Evolutionary conservation across 2,329 filamentous ascomycete genomes (phyloP).

Genomic region (Elsinoe australis): DNA sequence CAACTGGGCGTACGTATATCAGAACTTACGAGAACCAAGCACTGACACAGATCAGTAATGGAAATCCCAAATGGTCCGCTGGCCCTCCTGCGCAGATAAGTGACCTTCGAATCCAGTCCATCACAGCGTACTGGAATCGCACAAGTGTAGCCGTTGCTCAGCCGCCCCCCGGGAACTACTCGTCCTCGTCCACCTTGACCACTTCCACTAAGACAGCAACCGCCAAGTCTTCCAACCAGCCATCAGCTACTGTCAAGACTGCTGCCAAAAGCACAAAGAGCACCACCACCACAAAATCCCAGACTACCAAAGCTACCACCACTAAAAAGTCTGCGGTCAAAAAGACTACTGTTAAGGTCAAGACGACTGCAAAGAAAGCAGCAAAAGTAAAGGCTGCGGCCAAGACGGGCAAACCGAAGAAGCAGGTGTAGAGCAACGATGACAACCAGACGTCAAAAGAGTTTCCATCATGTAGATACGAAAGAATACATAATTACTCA

Average conservation of each 20-base stretch:
- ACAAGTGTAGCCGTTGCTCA: conserved; percentile 11
- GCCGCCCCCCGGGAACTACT: not conserved
- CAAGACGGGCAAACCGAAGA: not conserved
- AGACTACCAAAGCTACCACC: not conserved
- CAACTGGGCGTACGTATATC: conserved; percentile 53
- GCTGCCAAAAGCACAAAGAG: too few relatives aligned
- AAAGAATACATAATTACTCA: too few relatives aligned
- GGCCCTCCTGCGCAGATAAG: conserved; percentile 60
- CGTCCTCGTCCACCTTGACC: not conserved
- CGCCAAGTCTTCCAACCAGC: not conserved
- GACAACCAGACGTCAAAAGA: not conserved
- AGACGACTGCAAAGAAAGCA: not conserved
- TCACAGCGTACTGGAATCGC: conserved; percentile 70
- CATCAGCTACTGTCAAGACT: not conserved
- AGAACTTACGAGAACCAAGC: not conserved
- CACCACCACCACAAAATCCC: too few relatives aligned
- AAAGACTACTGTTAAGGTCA: not conserved
- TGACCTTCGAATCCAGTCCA: conserved; percentile 57
- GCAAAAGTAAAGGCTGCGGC: not conserved
- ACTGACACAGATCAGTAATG: conserved; percentile 42
- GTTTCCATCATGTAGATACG: not conserved
- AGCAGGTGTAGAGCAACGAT: too few relatives aligned
- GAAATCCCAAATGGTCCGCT: conserved; percentile 60
- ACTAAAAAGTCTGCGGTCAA: not conserved
- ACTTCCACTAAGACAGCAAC: not conserved